These are phyloP conservation scores for Scedosporium aurantiacum DNA, from an alignment of 2,329 filamentous ascomycete species.

Conservation along the genomic window DNA sequence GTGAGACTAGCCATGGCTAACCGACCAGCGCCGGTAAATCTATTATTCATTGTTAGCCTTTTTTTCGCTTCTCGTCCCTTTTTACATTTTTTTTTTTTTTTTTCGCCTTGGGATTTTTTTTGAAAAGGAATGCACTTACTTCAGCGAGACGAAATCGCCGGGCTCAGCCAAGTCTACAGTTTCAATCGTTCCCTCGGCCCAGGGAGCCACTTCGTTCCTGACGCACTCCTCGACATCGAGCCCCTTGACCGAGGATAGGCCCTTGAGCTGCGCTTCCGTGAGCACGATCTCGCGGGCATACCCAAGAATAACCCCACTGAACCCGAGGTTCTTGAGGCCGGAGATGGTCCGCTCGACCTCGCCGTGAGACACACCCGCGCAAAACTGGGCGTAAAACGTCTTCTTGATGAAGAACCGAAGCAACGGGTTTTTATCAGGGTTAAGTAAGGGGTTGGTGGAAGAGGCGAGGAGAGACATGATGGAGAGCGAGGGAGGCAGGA, in stretches of 20 bases:
- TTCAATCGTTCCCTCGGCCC: slow-evolving; percentile 63
- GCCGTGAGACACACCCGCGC: slow-evolving; percentile 61
- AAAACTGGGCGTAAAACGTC: slow-evolving; percentile 88
- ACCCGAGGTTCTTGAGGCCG: slow-evolving; percentile 62
- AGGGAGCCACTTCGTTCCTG: slow-evolving; percentile 53
- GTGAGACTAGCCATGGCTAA: slow-evolving; percentile 58
- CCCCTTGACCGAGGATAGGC: slow-evolving; percentile 31
- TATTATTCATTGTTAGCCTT: slow-evolving; percentile 14
- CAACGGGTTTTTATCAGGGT: slow-evolving; percentile 64
- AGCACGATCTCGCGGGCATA: slow-evolving; percentile 77
- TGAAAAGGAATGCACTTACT: slow-evolving; percentile 26
- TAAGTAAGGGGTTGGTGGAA: slow-evolving; percentile 53
- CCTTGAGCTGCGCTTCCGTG: slow-evolving; percentile 37
- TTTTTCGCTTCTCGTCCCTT: neutral
- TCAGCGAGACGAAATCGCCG: slow-evolving; percentile 56
- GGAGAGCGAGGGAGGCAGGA: slow-evolving; percentile 59
- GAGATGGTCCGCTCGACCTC: slow-evolving; percentile 59
- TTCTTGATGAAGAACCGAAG: slow-evolving; percentile 61
- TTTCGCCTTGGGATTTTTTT: neutral
- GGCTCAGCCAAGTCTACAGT: slow-evolving; percentile 56
- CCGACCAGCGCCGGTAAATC: slow-evolving; percentile 72
- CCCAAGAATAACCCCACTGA: slow-evolving; percentile 71
- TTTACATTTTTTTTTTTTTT: no score
- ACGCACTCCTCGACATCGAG: slow-evolving; percentile 37
- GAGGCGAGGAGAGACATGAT: slow-evolving; percentile 60